These are phyloP conservation scores for Didymella glomerata DNA, from an alignment of 2,329 filamentous ascomycete species.

Conservation along the genomic window DNA sequence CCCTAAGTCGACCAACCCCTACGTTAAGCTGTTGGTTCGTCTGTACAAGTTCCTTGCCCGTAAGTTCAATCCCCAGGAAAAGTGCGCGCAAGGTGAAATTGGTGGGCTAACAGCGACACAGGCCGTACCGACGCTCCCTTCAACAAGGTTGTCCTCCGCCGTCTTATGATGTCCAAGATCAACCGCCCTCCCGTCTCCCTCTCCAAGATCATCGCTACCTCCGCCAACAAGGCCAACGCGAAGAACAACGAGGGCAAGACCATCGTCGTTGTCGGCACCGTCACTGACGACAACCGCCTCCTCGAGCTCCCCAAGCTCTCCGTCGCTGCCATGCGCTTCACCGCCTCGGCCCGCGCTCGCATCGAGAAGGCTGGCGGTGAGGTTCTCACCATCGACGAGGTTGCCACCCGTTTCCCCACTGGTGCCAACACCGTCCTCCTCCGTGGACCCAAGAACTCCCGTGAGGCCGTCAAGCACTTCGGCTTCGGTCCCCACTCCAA, in stretches of 20 bases:
- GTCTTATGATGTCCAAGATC: constrained; percentile 98
- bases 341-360: constrained; percentile 91
- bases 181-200: constrained; percentile 89
- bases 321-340: constrained; percentile 95
- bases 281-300: constrained; percentile 25
- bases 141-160: constrained; percentile 98
- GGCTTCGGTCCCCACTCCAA: constrained; percentile 96
- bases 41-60: constrained; percentile 96
- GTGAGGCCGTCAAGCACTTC: constrained; percentile 99
- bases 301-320: constrained; percentile 85
- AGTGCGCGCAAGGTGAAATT: constrained; percentile 18
- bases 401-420: constrained; percentile 92
- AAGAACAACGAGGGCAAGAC: constrained; percentile 77
- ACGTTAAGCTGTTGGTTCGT: constrained; percentile 97
- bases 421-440: constrained; percentile 97
- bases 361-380: constrained; percentile 94
- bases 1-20: constrained; percentile 94
- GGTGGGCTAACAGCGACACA: constrained; percentile 53
- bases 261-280: constrained; percentile 72
- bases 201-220: constrained; percentile 79
- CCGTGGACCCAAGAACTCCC: constrained; percentile 96
- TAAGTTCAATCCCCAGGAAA: constrained; percentile 62
- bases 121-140: constrained; percentile 96
- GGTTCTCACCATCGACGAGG: constrained; percentile 94
- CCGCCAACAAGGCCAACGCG: constrained; percentile 60